Evolutionary conservation across 257 asterid genomes (phyloP).

Genomic region (Cynanchum wilfordii): DNA sequence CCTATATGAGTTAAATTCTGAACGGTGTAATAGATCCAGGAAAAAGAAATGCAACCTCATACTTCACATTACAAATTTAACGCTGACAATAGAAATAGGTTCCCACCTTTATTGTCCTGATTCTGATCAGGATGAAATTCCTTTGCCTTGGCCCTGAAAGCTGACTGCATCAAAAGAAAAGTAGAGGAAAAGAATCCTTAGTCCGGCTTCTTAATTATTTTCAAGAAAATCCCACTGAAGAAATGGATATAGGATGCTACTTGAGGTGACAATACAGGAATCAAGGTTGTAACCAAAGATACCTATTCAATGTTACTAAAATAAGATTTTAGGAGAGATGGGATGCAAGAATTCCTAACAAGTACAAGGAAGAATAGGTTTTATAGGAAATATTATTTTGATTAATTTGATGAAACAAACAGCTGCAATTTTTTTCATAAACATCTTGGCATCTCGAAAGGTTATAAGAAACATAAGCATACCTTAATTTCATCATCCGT

Average conservation of each 20-base stretch:
- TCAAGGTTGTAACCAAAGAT: neutral
- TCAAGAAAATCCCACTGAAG: neutral
- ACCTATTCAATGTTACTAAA: neutral
- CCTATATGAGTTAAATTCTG: neutral
- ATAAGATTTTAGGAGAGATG: neutral
- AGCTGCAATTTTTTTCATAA: neutral
- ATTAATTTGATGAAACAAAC: neutral
- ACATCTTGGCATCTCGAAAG: neutral
- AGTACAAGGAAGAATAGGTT: neutral
- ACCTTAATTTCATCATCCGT: conserved; percentile 92
- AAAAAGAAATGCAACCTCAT: neutral
- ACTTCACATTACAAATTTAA: neutral
- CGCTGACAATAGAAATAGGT: neutral
- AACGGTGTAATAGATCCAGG: neutral
- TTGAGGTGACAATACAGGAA: neutral
- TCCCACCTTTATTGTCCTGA: conserved; percentile 68
- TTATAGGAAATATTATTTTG: neutral
- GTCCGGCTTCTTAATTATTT: neutral
- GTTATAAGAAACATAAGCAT: conserved; percentile 3
- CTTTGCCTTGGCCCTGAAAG: conserved; percentile 82
- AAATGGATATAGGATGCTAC: neutral
- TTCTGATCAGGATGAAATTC: conserved; percentile 94
- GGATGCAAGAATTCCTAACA: neutral
- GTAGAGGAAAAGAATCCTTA: conserved; percentile 10
- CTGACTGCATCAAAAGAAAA: conserved; percentile 50